phyloP scores from a whole-genome alignment of 2,329 filamentous ascomycete genomes.

The Epichloe elymi region DNA sequence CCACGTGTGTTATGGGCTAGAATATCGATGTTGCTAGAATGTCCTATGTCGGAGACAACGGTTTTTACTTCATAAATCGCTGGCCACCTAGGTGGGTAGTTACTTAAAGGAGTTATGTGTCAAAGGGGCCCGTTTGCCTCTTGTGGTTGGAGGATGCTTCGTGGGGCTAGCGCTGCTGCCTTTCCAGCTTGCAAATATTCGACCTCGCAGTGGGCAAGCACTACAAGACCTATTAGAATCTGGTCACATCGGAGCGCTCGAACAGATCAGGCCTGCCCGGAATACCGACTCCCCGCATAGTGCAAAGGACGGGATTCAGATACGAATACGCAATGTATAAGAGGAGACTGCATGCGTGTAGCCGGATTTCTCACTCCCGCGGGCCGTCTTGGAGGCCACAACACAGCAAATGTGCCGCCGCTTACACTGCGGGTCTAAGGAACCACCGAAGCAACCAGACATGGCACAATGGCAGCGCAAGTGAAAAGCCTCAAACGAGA shows the following conservation, averaged over 20 bases:
- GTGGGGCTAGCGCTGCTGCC: too few relatives aligned
- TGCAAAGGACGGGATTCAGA: not conserved
- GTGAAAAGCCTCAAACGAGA: conserved; percentile 10
- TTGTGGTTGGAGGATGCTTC: too few relatives aligned
- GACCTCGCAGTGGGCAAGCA: too few relatives aligned
- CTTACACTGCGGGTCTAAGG: not conserved
- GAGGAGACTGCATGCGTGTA: not conserved
- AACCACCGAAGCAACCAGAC: not conserved
- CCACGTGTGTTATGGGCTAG: too few relatives aligned
- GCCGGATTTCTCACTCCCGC: not conserved
- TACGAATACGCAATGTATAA: not conserved
- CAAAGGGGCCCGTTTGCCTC: too few relatives aligned
- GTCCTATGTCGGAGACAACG: too few relatives aligned
- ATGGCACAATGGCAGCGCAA: not conserved
- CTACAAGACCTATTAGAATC: too few relatives aligned
- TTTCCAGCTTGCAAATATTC: too few relatives aligned
- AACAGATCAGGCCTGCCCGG: not conserved
- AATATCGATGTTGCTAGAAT: too few relatives aligned
- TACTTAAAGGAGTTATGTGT: too few relatives aligned
- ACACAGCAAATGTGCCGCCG: not conserved
- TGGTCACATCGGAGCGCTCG: not conserved
- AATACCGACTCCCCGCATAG: not conserved
- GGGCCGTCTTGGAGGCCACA: not conserved
- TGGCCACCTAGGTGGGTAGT: too few relatives aligned
- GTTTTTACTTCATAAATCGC: too few relatives aligned